phyloP scores from a whole-genome alignment of 352 stramenopile genomes.

The Phytophthora nicotianae region DNA sequence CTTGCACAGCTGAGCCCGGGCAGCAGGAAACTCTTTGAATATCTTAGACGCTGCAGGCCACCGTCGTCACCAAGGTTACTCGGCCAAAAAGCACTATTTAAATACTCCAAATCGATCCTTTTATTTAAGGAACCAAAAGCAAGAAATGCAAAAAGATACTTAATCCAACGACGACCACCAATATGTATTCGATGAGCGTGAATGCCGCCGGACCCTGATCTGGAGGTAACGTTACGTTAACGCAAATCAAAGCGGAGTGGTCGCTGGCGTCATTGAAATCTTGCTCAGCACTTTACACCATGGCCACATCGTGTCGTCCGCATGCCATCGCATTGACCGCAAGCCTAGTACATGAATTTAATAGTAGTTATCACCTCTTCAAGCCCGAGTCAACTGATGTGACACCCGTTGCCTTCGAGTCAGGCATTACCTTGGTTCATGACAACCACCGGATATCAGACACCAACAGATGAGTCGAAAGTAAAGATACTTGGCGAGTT shows the following conservation, averaged over 20 bases:
- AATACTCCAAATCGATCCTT: too few species aligned
- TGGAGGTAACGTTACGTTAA: conserved; percentile 22
- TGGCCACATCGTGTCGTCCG: conserved; percentile 20
- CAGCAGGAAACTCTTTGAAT: conserved; percentile 5
- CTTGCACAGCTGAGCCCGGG: neutral
- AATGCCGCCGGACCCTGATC: neutral
- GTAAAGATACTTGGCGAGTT: conserved; percentile 5
- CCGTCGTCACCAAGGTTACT: neutral
- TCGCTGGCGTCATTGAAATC: conserved; percentile 31
- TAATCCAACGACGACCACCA: conserved; percentile 1
- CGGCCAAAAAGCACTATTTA: too few species aligned
- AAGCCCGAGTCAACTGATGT: conserved; percentile 7
- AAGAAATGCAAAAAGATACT: too few species aligned
- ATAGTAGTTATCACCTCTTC: neutral
- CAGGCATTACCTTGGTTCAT: conserved; percentile 2
- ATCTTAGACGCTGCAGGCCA: neutral
- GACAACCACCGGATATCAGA: conserved; percentile 25
- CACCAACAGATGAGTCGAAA: conserved; percentile 18
- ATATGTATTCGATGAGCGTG: conserved; percentile 1
- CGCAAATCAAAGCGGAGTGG: conserved; percentile 27
- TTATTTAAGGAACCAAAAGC: too few species aligned
- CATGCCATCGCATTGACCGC: neutral
- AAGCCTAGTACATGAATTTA: neutral
- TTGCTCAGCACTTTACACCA: conserved; percentile 25
- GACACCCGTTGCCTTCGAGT: neutral